These are phyloP conservation scores for Fusarium austroafricanum DNA, from an alignment of 2,329 filamentous ascomycete species.

Conservation along the genomic window DNA sequence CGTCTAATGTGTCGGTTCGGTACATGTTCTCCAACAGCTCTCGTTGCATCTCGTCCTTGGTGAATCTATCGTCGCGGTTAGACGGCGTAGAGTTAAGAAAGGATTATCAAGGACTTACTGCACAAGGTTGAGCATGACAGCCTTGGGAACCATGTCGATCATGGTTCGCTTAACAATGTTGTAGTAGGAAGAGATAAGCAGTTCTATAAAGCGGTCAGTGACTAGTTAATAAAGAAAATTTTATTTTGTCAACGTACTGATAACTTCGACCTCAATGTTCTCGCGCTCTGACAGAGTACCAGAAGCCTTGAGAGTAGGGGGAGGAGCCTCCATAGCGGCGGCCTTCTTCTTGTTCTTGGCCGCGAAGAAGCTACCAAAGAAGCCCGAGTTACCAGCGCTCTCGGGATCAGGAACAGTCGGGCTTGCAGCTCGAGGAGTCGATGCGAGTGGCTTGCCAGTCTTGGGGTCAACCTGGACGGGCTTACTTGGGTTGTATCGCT, in stretches of 20 bases:
- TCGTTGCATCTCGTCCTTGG: constrained; percentile 98
- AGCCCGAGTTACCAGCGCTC: constrained; percentile 73
- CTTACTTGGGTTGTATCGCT: constrained; percentile 83
- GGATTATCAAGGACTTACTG: constrained; percentile 71
- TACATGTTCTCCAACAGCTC: constrained; percentile 99
- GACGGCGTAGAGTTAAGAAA: background rate
- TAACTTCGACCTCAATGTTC: constrained; percentile 95
- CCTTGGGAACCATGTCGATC: constrained; percentile 99
- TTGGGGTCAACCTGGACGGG: constrained; percentile 98
- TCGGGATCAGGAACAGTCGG: constrained; percentile 71
- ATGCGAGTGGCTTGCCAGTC: constrained; percentile 89
- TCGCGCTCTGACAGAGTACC: constrained; percentile 95
- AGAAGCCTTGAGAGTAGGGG: constrained; percentile 91
- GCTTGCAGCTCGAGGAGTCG: constrained; percentile 78
- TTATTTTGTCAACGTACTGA: constrained; percentile 73
- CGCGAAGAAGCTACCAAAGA: constrained; percentile 98
- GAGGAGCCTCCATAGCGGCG: constrained; percentile 98
- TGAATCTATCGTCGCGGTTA: constrained; percentile 69
- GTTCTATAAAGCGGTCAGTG: constrained; percentile 66
- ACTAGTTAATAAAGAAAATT: background rate
- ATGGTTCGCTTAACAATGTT: constrained; percentile 98
- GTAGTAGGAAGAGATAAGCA: constrained; percentile 96
- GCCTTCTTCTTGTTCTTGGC: constrained; percentile 99
- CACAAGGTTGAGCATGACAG: constrained; percentile 97
- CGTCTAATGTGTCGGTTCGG: constrained; percentile 87